Evolutionary conservation across 176 grass and related monocot species (phyloP).

Genomic region (Luzula sylvatica): DNA sequence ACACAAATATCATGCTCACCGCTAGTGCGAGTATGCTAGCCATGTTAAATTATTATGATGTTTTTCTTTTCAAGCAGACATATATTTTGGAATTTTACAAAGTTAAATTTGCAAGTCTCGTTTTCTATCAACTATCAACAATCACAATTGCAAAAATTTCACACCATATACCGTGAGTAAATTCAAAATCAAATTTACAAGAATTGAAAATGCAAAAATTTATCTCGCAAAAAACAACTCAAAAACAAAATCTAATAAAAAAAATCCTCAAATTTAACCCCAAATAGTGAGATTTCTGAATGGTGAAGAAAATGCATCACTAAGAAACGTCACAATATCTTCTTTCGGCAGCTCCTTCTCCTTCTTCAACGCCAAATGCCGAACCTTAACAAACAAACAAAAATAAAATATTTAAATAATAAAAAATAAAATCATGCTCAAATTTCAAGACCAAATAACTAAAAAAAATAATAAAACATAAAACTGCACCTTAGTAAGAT

Average conservation of each 20-base stretch:
- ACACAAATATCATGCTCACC: too few species aligned
- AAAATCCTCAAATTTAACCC: constrained; percentile 23
- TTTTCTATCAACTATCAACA: too few species aligned
- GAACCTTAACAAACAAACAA: constrained; percentile 41
- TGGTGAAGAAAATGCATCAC: constrained; percentile 67
- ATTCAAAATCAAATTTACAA: too few species aligned
- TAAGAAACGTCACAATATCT: constrained; percentile 68
- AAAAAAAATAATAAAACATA: background rate
- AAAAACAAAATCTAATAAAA: too few species aligned
- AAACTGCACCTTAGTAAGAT: constrained; percentile 34
- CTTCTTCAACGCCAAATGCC: constrained; percentile 78
- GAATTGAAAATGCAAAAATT: too few species aligned
- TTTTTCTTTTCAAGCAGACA: too few species aligned
- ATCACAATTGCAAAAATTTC: too few species aligned
- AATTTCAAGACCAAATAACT: background rate
- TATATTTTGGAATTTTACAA: too few species aligned
- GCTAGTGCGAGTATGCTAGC: too few species aligned
- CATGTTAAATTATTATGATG: too few species aligned
- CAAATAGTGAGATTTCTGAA: constrained; percentile 83
- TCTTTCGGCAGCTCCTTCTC: constrained; percentile 67
- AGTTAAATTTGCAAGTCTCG: too few species aligned
- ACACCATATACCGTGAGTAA: too few species aligned
- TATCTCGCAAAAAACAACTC: background rate
- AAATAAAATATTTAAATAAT: constrained; percentile 16
- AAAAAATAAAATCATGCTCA: background rate